Percentiles rank a stretch among this genome's conserved stretches.
Conservation (phyloP, 1,139 yeast genomes). For the Scheffersomyces lignicola region DNA sequence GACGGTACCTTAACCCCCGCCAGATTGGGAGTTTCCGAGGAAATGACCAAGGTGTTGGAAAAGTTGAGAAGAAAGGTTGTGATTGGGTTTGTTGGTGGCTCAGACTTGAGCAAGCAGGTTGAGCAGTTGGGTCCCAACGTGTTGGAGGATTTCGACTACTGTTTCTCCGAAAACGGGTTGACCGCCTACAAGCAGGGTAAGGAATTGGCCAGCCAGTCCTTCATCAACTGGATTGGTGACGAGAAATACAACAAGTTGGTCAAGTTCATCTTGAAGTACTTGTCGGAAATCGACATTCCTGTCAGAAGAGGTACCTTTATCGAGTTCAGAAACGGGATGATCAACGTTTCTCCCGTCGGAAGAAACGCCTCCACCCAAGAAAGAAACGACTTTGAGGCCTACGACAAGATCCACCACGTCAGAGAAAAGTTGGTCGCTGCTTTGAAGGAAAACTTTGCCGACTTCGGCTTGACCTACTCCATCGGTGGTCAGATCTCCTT, state of each 20-base stretch:
- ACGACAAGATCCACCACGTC: constrained; percentile 73
- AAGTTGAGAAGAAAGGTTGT: constrained; percentile 87
- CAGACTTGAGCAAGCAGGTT: constrained; percentile 89
- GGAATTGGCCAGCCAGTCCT: constrained; percentile 87
- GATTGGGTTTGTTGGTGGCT: constrained; percentile 98
- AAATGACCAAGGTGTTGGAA: constrained; percentile 68
- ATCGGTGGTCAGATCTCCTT: constrained; percentile 99
- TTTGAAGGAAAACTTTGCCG: constrained; percentile 77
- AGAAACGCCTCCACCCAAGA: constrained; percentile 95
- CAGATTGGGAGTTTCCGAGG: constrained; percentile 77
- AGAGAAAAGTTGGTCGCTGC: constrained; percentile 85
- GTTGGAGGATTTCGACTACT: constrained; percentile 83
- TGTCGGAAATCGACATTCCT: constrained; percentile 86
- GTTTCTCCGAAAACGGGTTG: constrained; percentile 96
- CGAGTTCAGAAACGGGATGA: constrained; percentile 99
- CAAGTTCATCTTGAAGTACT: constrained; percentile 80
- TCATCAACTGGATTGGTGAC: constrained; percentile 94
- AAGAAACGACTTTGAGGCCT: constrained; percentile 88
- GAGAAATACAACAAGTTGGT: constrained; percentile 88
- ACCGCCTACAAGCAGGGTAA: constrained; percentile 93
- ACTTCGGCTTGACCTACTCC: constrained; percentile 86
- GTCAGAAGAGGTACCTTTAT: constrained; percentile 95
- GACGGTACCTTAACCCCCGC: constrained; percentile 99
- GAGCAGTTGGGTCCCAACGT: constrained; percentile 90
- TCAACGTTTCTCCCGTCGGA: constrained; percentile 96